Base-by-base conservation (phyloP, 176 grass and related monocot species). In the Calamus simplicifolius region DNA sequence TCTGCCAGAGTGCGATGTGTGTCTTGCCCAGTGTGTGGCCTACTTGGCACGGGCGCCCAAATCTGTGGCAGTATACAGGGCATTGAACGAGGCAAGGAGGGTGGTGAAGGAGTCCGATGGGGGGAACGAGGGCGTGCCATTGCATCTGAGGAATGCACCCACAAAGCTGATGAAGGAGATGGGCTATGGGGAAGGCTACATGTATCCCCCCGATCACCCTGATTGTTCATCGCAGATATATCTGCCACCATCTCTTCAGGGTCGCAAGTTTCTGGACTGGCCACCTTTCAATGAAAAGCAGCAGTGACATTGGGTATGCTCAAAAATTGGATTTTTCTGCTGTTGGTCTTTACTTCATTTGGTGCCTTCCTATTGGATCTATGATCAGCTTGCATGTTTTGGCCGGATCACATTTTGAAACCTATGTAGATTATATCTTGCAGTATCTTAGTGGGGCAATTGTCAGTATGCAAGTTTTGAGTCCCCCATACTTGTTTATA, bases 1-100 rank as follows among this genome's bases (percentile, higher is more conserved):
- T 18, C 76, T 76, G 79, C 79, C 79, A 3, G 79, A 82, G 62
- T 82, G 79, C n/a, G 79, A 82, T 12, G 79, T 82, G n/a, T 75
- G 72, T 49, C 60, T 82, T 4, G 65, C 73, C 1, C 79, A 82
- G 54, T 82, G 79, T 8, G 67, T 67, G n/a, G 61, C 79, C 1
- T 82, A 82, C 61, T 69, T 82, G 3, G 73, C 79, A 15, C 49
- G 50, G 61, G 73, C 79, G 0, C 79, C 79, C 23, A 82, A 82
- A 52, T 82, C 79, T 0, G 79, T 82, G 61, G 73, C 79, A 2
- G 73, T 76, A 5, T 82, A 82, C 21, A 38, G 28, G 18, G 79
- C 72, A 5, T 7, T 76, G 5, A 59, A 55, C 0, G 79, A 82
- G 67, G 79, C 73, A 5, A 76, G 58, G 79, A 82, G 73, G 27